phyloP scores from a whole-genome alignment of 768 basidiomycete species.

The Auricularia cornea region DNA sequence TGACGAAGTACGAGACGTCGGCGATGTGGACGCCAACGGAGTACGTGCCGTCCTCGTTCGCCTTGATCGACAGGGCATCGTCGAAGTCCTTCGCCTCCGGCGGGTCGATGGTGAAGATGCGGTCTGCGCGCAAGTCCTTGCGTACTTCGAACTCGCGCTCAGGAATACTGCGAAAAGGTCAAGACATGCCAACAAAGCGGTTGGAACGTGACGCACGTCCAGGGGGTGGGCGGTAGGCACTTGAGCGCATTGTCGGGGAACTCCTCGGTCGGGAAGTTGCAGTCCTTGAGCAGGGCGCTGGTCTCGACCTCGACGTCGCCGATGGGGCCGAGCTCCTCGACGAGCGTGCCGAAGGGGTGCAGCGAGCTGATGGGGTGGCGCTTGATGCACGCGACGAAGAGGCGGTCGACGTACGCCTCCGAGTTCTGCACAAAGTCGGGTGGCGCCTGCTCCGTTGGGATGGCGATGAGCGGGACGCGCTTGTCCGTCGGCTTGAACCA shows the following conservation, averaged over 20 bases:
- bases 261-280: conserved; percentile 97
- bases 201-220: conserved; percentile 53
- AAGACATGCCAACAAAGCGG: background rate
- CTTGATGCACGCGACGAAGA: conserved; percentile 98
- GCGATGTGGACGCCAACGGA: conserved; percentile 94
- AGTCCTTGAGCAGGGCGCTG: conserved; percentile 93
- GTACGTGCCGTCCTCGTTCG: conserved; percentile 85
- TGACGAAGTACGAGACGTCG: conserved; percentile 93
- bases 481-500: conserved; percentile 99
- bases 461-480: conserved; percentile 95
- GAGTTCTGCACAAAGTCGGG: conserved; percentile 92
- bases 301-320: conserved; percentile 99
- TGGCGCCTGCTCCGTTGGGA: conserved; percentile 97
- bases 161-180: conserved; percentile 50
- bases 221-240: conserved; percentile 92
- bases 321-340: conserved; percentile 95
- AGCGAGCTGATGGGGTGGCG: conserved; percentile 94
- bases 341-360: conserved; percentile 96
- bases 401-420: conserved; percentile 78
- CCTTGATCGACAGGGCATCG: conserved; percentile 85
- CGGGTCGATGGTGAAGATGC: conserved; percentile 93
- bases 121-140: conserved; percentile 75
- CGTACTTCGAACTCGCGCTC: conserved; percentile 83
- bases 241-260: conserved; percentile 93
- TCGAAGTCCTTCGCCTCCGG: conserved; percentile 85